Conservation (phyloP, 768 basidiomycete species). For the Lactarius hengduanensis region DNA sequence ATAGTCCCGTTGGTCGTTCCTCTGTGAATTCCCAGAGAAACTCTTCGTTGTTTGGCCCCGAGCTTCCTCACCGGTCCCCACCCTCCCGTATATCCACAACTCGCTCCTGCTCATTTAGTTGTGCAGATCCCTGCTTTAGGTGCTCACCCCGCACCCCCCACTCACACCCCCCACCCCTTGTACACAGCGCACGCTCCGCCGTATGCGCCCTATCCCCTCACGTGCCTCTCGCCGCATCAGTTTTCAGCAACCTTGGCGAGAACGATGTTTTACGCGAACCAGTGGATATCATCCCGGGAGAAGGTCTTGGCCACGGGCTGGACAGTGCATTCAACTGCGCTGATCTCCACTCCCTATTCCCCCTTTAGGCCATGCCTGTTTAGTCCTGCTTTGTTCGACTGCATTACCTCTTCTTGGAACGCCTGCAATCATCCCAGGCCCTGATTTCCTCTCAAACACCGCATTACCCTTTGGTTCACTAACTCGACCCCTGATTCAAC, state of each 20-base stretch:
- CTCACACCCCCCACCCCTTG: constrained; percentile 63
- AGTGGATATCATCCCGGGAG: constrained; percentile 31
- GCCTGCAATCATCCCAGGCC: neutral
- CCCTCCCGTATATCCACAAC: constrained; percentile 2
- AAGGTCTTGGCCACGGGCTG: constrained; percentile 42
- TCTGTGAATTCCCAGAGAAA: constrained; percentile 24
- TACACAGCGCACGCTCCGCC: constrained; percentile 37
- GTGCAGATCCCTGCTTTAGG: constrained; percentile 38
- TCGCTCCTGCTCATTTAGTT: constrained; percentile 27
- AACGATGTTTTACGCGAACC: constrained; percentile 24
- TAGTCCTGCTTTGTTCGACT: constrained; percentile 1
- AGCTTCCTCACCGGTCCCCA: constrained; percentile 25
- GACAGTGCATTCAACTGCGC: constrained; percentile 74
- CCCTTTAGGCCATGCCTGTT: neutral
- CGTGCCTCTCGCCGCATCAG: constrained; percentile 29
- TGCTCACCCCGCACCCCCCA: constrained; percentile 42
- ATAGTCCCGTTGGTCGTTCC: constrained; percentile 15
- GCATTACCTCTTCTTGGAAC: constrained; percentile 1
- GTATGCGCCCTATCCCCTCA: constrained; percentile 25
- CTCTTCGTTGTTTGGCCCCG: constrained; percentile 27
- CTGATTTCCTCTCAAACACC: neutral
- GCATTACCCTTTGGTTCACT: constrained; percentile 18
- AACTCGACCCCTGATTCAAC: constrained; percentile 11
- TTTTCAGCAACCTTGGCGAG: constrained; percentile 25
- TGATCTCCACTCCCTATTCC: constrained; percentile 32